Conservation (phyloP, 352 stramenopile species). For the Phytophthora niederhauseri region DNA sequence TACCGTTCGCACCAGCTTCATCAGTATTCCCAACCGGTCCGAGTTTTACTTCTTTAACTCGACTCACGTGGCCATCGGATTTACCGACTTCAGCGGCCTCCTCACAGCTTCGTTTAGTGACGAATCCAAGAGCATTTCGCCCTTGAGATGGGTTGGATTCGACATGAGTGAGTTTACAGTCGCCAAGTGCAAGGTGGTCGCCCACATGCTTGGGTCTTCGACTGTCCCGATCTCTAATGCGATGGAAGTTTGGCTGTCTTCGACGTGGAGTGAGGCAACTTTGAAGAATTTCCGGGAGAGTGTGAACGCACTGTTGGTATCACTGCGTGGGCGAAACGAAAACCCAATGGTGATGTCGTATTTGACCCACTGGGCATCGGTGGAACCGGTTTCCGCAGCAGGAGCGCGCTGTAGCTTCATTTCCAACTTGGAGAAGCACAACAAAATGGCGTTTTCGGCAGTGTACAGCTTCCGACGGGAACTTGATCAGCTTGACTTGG, state of each 20-base stretch:
- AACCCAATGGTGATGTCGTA: constrained; percentile 34
- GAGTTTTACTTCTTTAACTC: constrained; percentile 31
- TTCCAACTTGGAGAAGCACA: constrained; percentile 21
- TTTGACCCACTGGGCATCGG: constrained; percentile 27
- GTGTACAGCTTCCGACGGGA: constrained; percentile 22
- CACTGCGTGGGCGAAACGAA: constrained; percentile 6
- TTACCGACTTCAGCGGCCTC: constrained; percentile 33
- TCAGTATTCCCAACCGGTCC: constrained; percentile 10
- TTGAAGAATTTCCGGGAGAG: constrained; percentile 23
- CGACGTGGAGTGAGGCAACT: constrained; percentile 27
- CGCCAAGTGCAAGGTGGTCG: constrained; percentile 35
- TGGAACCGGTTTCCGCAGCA: constrained; percentile 22
- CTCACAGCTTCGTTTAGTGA: constrained; percentile 13
- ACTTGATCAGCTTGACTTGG: constrained; percentile 26
- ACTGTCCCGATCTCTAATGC: constrained; percentile 22
- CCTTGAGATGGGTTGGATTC: constrained; percentile 33
- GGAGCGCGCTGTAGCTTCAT: constrained; percentile 27
- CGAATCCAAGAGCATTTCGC: not conserved
- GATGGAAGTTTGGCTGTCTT: constrained; percentile 40
- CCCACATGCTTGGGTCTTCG: constrained; percentile 26
- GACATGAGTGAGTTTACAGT: constrained; percentile 39
- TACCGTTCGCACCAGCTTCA: constrained; percentile 23
- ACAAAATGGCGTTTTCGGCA: not conserved
- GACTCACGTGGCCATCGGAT: constrained; percentile 35
- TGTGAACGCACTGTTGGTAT: constrained; percentile 13